Evolutionary conservation across 139 green algal genomes (phyloP).

Genomic region (Trebouxia sp.): DNA sequence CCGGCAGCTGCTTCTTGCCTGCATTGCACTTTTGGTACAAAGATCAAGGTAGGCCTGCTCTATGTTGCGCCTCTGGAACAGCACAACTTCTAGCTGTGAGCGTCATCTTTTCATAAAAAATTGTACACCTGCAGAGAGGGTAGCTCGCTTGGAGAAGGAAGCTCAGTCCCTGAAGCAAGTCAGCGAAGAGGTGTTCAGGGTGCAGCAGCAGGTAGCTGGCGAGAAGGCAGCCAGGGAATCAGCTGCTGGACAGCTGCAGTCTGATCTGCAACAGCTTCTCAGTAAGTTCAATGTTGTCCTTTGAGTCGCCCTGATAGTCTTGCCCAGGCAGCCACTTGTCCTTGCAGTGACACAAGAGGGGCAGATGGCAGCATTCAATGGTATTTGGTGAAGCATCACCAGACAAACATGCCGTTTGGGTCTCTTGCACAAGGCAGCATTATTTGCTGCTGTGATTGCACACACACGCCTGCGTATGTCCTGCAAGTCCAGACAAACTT

Average conservation of each 20-base stretch:
- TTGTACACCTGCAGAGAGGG: conserved; percentile 10
- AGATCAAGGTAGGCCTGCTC: no score
- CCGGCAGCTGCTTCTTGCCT: no score
- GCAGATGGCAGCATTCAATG: not conserved
- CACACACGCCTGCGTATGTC: not conserved
- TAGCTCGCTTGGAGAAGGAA: conserved; percentile 31
- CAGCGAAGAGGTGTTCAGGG: conserved; percentile 30
- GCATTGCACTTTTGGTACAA: no score
- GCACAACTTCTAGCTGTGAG: no score
- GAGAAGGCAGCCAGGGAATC: conserved; percentile 3
- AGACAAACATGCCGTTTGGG: not conserved
- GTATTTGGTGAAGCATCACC: not conserved
- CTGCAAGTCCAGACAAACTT: no score
- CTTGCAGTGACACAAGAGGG: not conserved
- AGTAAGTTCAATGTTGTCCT: not conserved
- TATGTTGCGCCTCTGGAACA: no score
- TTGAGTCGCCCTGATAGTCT: no score
- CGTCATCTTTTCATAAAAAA: no score
- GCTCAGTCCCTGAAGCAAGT: conserved; percentile 31
- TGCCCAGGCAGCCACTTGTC: no score
- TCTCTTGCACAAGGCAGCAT: not conserved
- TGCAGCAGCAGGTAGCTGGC: conserved; percentile 30
- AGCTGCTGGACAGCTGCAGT: conserved; percentile 19
- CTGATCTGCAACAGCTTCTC: conserved; percentile 26
- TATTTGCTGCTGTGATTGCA: not conserved